A percentile compares a stretch with the other conserved stretches of the same genome.
Evolutionary conservation across 805 yeast species (phyloP).

Genomic region (Wickerhamomyces pijperi): DNA sequence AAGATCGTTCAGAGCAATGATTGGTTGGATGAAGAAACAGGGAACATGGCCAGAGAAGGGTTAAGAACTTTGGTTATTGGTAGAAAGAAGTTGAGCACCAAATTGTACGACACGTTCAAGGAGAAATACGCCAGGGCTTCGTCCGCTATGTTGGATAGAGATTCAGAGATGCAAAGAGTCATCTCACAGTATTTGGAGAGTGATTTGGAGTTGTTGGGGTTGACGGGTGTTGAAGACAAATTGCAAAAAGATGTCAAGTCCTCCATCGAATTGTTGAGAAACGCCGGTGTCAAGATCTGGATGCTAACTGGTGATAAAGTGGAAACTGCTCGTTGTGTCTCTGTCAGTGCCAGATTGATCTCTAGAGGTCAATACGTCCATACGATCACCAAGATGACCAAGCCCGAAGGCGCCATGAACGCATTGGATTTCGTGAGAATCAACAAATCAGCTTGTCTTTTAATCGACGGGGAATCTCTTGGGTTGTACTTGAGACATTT

Average conservation of each 20-base stretch:
- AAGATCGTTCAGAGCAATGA: slow-evolving; percentile 75
- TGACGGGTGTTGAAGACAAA: slow-evolving; percentile 97
- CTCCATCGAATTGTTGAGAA: slow-evolving; percentile 81
- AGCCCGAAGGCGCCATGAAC: slow-evolving; percentile 54
- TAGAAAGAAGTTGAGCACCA: slow-evolving; percentile 53
- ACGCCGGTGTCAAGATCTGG: slow-evolving; percentile 97
- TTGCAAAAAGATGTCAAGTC: slow-evolving; percentile 86
- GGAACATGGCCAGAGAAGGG: slow-evolving; percentile 98
- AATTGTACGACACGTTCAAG: slow-evolving; percentile 51
- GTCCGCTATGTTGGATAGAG: slow-evolving; percentile 71
- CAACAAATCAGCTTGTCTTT: slow-evolving; percentile 53
- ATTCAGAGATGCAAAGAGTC: slow-evolving; percentile 56
- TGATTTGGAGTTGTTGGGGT: slow-evolving; percentile 76
- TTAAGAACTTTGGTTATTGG: slow-evolving; percentile 90
- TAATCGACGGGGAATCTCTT: slow-evolving; percentile 91
- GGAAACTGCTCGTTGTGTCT: slow-evolving; percentile 95
- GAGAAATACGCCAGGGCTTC: slow-evolving; percentile 62
- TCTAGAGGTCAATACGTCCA: slow-evolving; percentile 92
- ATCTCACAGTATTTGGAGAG: slow-evolving; percentile 63
- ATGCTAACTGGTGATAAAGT: slow-evolving; percentile 99
- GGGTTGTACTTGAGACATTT: slow-evolving; percentile 53
- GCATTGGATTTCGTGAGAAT: slow-evolving; percentile 62
- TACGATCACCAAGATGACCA: slow-evolving; percentile 55
- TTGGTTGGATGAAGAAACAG: slow-evolving; percentile 96
- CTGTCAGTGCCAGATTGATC: slow-evolving; percentile 88